phyloP scores from a whole-genome alignment of 2,329 filamentous ascomycete genomes.

The Zasmidium angulare region DNA sequence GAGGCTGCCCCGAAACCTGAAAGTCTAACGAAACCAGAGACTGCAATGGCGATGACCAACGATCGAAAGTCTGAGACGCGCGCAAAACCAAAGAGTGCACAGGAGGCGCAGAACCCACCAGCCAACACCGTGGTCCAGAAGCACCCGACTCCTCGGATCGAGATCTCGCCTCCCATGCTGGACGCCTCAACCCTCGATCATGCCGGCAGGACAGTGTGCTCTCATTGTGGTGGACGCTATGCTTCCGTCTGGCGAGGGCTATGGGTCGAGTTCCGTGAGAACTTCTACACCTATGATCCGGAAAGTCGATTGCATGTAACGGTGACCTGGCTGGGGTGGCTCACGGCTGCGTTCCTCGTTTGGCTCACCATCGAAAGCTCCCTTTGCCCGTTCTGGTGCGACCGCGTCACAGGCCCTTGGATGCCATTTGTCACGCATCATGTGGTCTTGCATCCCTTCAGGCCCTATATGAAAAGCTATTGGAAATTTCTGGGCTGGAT shows the following conservation, averaged over 20 bases:
- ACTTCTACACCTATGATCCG: conserved; percentile 29
- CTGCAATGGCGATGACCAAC: background rate
- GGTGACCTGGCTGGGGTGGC: conserved; percentile 42
- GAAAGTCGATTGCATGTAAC: conserved; percentile 26
- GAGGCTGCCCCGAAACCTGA: background rate
- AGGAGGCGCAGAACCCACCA: background rate
- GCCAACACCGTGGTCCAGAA: background rate
- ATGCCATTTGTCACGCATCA: conserved; percentile 59
- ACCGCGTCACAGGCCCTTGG: conserved; percentile 53
- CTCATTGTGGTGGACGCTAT: conserved; percentile 28
- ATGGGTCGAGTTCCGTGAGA: conserved; percentile 29
- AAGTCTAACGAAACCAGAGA: background rate
- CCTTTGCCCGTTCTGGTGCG: conserved; percentile 46
- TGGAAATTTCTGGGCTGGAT: background rate
- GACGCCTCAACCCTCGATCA: conserved; percentile 10
- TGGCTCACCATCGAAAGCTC: conserved; percentile 46
- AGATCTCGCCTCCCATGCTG: background rate
- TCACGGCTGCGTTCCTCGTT: conserved; percentile 40
- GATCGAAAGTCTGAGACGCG: too few species aligned
- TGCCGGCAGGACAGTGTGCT: conserved; percentile 20
- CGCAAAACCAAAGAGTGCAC: background rate
- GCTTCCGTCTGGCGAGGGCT: conserved; percentile 29
- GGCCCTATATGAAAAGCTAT: conserved; percentile 11
- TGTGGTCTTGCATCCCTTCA: conserved; percentile 47
- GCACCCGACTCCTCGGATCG: background rate